A percentile compares a stretch with the other conserved stretches of the same genome.
These are phyloP conservation scores for Sporothrix mexicana DNA, from an alignment of 2,329 filamentous ascomycete genomes.

Conservation along the genomic window DNA sequence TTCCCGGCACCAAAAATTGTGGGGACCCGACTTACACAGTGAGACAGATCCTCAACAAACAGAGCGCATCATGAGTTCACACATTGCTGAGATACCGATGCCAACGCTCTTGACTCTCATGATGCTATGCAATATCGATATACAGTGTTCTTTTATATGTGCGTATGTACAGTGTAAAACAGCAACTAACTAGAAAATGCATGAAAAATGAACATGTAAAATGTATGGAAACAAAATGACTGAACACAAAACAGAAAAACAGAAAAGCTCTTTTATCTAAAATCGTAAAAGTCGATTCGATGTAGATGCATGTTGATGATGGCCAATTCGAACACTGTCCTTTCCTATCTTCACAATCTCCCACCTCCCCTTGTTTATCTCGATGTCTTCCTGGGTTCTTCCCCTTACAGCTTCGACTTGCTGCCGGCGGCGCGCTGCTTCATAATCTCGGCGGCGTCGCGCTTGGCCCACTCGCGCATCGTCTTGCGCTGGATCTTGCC, in stretches of 20 bases:
- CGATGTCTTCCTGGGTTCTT: not conserved
- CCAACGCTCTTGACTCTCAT: not conserved
- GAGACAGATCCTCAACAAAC: not conserved
- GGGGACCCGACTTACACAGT: not conserved
- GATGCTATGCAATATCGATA: not conserved
- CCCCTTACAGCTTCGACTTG: slow-evolving; percentile 27
- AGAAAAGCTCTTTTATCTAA: not conserved
- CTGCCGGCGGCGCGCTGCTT: slow-evolving; percentile 33
- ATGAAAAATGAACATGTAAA: not conserved
- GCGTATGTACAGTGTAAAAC: slow-evolving; percentile 21
- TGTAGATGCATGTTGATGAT: slow-evolving; percentile 11
- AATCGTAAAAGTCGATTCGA: slow-evolving; percentile 3
- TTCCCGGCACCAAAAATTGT: slow-evolving; percentile 4
- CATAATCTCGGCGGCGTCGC: slow-evolving; percentile 50
- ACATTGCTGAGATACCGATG: not conserved
- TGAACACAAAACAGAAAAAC: not conserved
- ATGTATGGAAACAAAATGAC: too few species aligned
- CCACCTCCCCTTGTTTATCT: not conserved
- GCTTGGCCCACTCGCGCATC: slow-evolving; percentile 63
- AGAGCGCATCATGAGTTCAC: not conserved
- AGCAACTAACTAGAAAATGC: not conserved
- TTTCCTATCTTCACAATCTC: slow-evolving; percentile 25
- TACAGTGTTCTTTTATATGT: not conserved
- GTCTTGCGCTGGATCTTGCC: slow-evolving; percentile 64
- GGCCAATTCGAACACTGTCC: not conserved